phyloP scores from a whole-genome alignment of 768 basidiomycete species.

The Lentinula boryana region DNA sequence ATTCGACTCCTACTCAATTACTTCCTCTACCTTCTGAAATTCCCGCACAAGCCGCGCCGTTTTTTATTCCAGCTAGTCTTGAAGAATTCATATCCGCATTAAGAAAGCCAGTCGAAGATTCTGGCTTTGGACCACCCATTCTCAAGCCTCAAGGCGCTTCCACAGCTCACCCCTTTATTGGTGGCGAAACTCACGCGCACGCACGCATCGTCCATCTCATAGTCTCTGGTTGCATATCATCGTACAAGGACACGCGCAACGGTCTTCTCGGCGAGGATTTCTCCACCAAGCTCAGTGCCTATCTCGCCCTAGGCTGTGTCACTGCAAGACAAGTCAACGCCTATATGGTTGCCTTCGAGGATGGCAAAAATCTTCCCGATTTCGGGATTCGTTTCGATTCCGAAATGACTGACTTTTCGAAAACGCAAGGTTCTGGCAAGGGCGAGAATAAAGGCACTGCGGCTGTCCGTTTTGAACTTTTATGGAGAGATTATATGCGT shows the following conservation, averaged over 20 bases:
- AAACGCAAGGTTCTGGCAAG: conserved; percentile 10
- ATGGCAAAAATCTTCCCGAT: background rate
- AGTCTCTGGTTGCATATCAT: conserved; percentile 1
- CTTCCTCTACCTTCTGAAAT: conserved; percentile 6
- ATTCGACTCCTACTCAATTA: conserved; percentile 4
- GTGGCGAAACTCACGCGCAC: conserved; percentile 7
- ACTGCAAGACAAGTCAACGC: conserved; percentile 17
- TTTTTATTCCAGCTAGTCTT: background rate
- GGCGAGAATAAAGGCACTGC: conserved; percentile 27
- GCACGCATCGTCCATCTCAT: conserved; percentile 9
- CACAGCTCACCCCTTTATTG: conserved; percentile 5
- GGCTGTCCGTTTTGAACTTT: conserved; percentile 28
- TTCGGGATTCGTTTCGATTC: background rate
- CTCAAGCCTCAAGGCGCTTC: background rate
- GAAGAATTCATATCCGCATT: background rate
- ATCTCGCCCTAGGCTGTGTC: conserved; percentile 26
- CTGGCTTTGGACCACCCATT: background rate
- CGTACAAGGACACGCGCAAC: conserved; percentile 13
- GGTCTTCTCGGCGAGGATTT: conserved; percentile 29
- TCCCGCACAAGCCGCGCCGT: conserved; percentile 4
- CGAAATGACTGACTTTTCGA: background rate
- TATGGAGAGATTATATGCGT: conserved; percentile 37
- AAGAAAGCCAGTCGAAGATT: background rate
- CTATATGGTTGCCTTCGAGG: conserved; percentile 8
- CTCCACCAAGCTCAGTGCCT: conserved; percentile 33